A percentile compares a stretch with the other conserved stretches of the same genome.
Evolutionary conservation across 768 basidiomycete species (phyloP).

Genomic region (Scleroderma citrinum): DNA sequence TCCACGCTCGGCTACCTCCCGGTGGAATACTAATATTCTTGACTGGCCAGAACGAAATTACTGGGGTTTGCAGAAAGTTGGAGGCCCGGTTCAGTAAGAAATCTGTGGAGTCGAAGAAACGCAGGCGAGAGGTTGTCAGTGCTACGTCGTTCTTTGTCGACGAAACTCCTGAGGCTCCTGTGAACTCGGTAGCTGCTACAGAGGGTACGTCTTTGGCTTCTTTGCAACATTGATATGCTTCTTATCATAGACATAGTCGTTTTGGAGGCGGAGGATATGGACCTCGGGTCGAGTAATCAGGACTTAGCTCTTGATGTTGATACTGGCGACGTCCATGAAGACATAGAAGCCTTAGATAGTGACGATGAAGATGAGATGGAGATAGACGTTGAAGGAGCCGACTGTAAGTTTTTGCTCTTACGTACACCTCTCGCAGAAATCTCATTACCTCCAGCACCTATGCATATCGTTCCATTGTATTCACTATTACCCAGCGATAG

Average conservation of each 20-base stretch:
- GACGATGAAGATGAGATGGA: conserved; percentile 58
- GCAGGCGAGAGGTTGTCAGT: conserved; percentile 24
- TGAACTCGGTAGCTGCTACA: conserved; percentile 12
- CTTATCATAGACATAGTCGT: conserved; percentile 40
- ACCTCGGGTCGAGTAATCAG: conserved; percentile 48
- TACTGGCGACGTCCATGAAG: conserved; percentile 51
- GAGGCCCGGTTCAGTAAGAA: conserved; percentile 71
- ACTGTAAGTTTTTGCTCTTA: conserved; percentile 40
- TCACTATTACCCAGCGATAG: conserved; percentile 89
- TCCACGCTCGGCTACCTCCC: conserved; percentile 85
- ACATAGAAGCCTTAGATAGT: conserved; percentile 70
- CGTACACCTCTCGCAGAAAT: neutral
- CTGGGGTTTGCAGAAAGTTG: conserved; percentile 73
- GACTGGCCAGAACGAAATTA: conserved; percentile 95
- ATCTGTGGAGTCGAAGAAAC: conserved; percentile 50
- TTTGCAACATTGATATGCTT: neutral
- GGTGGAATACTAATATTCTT: conserved; percentile 93
- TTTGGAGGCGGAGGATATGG: conserved; percentile 77
- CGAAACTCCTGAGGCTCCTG: conserved; percentile 10
- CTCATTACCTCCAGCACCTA: conserved; percentile 52
- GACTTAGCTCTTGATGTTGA: conserved; percentile 68
- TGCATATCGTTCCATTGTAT: conserved; percentile 93
- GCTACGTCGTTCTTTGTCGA: conserved; percentile 25
- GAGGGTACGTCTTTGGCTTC: conserved; percentile 9
- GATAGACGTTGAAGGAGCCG: conserved; percentile 58